Percentiles rank a stretch among this genome's conserved stretches.
These are phyloP conservation scores for Aspergillus ellipticus DNA, from an alignment of 495 filamentous ascomycete genomes.

Conservation along the genomic window DNA sequence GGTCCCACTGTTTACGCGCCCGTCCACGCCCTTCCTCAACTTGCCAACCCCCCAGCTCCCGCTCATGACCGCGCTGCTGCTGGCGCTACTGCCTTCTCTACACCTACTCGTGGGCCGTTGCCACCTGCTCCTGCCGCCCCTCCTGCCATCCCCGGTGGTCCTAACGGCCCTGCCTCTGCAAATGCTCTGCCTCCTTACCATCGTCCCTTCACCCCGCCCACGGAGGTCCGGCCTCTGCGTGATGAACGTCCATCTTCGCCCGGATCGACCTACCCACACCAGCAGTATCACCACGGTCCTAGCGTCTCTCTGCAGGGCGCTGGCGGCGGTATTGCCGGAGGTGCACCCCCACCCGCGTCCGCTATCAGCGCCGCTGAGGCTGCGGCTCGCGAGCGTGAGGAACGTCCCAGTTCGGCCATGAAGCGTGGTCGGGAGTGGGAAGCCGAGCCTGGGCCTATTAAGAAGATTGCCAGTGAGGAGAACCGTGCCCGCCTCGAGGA, in stretches of 20 bases:
- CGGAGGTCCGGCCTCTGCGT: constrained; percentile 80
- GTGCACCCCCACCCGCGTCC: constrained; percentile 69
- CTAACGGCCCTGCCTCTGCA: constrained; percentile 43
- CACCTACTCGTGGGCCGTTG: constrained; percentile 30
- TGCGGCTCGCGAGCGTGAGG: constrained; percentile 76
- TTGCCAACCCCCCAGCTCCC: constrained; percentile 50
- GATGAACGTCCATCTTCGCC: constrained; percentile 84
- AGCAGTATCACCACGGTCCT: constrained; percentile 69
- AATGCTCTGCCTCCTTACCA: constrained; percentile 53
- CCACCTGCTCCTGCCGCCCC: constrained; percentile 42
- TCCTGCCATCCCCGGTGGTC: constrained; percentile 53
- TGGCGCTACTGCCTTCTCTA: constrained; percentile 46
- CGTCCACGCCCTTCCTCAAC: constrained; percentile 57
- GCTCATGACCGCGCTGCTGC: constrained; percentile 53
- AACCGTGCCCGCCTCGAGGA: constrained; percentile 82
- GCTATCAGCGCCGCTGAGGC: constrained; percentile 72
- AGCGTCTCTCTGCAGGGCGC: constrained; percentile 58
- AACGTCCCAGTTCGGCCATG: constrained; percentile 71
- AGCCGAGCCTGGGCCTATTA: constrained; percentile 58
- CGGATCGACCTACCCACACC: constrained; percentile 74
- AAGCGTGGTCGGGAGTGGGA: constrained; percentile 93
- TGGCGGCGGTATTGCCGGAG: constrained; percentile 71
- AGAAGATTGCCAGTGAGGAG: constrained; percentile 88
- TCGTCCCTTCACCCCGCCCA: constrained; percentile 67
- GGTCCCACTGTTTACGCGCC: constrained; percentile 61